A percentile compares a stretch with the other conserved stretches of the same genome.
Evolutionary conservation across 768 basidiomycete species (phyloP).

Genomic region (Trametes cingulata): DNA sequence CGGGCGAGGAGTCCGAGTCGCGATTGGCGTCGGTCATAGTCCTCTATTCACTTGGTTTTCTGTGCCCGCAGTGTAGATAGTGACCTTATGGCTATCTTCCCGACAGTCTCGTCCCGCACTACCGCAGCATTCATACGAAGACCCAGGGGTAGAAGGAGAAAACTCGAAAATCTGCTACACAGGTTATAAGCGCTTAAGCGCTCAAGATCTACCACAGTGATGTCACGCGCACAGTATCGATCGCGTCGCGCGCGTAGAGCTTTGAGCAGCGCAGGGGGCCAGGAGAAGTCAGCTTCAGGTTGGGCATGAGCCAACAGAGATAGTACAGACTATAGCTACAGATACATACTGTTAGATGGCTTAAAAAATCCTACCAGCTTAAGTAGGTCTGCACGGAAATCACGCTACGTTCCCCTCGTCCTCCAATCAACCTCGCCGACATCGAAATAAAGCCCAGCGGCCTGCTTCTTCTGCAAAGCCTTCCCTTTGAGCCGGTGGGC

Average conservation of each 20-base stretch:
- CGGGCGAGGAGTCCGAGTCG: neutral
- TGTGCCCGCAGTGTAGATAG: no score
- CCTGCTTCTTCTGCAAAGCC: slow-evolving; percentile 1
- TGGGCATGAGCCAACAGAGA: no score
- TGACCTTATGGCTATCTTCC: no score
- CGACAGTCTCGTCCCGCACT: no score
- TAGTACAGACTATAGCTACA: no score
- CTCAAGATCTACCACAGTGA: neutral
- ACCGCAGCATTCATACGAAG: no score
- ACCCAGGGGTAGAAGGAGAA: no score
- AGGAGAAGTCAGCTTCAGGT: no score
- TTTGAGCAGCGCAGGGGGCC: no score
- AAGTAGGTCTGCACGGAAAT: neutral
- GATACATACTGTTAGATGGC: neutral
- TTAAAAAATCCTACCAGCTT: neutral
- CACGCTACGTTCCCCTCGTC: neutral
- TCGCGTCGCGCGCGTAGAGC: neutral
- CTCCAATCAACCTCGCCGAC: neutral
- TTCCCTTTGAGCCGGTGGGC: slow-evolving; percentile 1
- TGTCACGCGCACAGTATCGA: neutral
- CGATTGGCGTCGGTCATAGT: no score
- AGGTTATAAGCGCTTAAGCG: neutral
- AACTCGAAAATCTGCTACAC: no score
- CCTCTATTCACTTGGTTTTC: no score
- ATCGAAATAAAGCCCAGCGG: neutral